phyloP scores from a whole-genome alignment of 2,329 filamentous ascomycete genomes.

The Leptographium wingfieldii region DNA sequence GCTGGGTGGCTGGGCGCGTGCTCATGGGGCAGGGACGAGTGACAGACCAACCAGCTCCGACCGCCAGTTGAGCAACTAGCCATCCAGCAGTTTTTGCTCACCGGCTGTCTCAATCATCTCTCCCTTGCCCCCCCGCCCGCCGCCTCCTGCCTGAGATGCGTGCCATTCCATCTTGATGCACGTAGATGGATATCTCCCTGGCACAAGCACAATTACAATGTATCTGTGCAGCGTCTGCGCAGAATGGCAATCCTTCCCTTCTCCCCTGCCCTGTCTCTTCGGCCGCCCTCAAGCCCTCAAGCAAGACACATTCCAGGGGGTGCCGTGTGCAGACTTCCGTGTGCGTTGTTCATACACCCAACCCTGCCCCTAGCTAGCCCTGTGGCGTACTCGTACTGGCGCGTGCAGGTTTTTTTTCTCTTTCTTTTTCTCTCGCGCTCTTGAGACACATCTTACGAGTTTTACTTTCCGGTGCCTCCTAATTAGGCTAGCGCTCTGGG shows the following conservation, averaged over 20 bases:
- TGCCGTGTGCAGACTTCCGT: background rate
- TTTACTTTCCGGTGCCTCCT: background rate
- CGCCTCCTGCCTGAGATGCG: background rate
- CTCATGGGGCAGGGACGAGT: background rate
- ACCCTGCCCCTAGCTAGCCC: background rate
- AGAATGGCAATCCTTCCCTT: background rate
- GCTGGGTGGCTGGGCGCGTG: background rate
- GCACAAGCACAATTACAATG: background rate
- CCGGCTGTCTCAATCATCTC: background rate
- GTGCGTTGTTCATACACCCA: background rate
- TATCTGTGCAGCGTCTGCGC: background rate
- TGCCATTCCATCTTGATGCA: background rate
- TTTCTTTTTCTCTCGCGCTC: background rate
- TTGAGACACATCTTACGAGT: background rate
- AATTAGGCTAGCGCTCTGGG: background rate
- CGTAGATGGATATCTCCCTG: background rate
- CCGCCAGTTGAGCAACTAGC: background rate
- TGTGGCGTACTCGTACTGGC: constrained; percentile 1
- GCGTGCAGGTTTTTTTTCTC: background rate
- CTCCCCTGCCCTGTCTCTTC: background rate
- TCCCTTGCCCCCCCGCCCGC: background rate
- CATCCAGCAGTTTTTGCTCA: background rate
- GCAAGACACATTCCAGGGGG: background rate
- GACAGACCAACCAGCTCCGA: background rate
- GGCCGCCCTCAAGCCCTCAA: background rate